Percentiles rank a stretch among this genome's conserved stretches.
These are phyloP conservation scores for Curvularia spicifera DNA, from an alignment of 2,329 filamentous ascomycete species.

Conservation along the genomic window DNA sequence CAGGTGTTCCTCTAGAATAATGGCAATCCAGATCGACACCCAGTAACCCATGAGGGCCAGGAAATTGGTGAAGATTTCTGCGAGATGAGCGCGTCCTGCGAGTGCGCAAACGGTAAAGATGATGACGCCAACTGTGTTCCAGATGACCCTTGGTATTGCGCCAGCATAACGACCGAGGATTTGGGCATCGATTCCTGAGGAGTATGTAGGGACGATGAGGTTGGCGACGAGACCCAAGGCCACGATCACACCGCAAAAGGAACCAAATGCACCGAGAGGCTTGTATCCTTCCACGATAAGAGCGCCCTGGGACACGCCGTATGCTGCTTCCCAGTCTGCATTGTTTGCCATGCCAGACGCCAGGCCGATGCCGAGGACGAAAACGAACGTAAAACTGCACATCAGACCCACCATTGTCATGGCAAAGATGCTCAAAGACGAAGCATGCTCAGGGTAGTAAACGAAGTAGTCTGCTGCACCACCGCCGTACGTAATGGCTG, in stretches of 20 bases:
- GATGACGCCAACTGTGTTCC: constrained; percentile 67
- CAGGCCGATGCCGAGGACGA: constrained; percentile 67
- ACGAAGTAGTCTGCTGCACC: constrained; percentile 72
- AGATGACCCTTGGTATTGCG: constrained; percentile 66
- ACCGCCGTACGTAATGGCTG: constrained; percentile 68
- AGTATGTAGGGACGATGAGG: constrained; percentile 68
- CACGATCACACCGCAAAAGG: constrained; percentile 69
- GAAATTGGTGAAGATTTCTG: constrained; percentile 72
- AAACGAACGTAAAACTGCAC: constrained; percentile 65
- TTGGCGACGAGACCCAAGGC: constrained; percentile 71
- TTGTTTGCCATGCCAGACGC: constrained; percentile 63
- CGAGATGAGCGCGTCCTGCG: constrained; percentile 65
- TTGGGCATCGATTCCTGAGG: constrained; percentile 71
- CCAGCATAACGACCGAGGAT: constrained; percentile 66
- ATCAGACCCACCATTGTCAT: constrained; percentile 64
- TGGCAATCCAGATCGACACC: constrained; percentile 69
- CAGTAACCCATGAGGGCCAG: constrained; percentile 74
- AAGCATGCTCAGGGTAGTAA: constrained; percentile 65
- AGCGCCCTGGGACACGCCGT: constrained; percentile 65
- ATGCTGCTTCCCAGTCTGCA: constrained; percentile 63
- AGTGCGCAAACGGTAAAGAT: constrained; percentile 70
- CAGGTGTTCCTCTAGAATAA: constrained; percentile 66
- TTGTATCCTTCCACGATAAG: constrained; percentile 68
- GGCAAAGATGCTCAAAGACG: constrained; percentile 61
- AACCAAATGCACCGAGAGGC: constrained; percentile 67